Evolutionary conservation across 73 alveolate genomes (phyloP), one percentile per base, ranked within the genome.

Genomic region (Tetrahymena borealis): DNA sequence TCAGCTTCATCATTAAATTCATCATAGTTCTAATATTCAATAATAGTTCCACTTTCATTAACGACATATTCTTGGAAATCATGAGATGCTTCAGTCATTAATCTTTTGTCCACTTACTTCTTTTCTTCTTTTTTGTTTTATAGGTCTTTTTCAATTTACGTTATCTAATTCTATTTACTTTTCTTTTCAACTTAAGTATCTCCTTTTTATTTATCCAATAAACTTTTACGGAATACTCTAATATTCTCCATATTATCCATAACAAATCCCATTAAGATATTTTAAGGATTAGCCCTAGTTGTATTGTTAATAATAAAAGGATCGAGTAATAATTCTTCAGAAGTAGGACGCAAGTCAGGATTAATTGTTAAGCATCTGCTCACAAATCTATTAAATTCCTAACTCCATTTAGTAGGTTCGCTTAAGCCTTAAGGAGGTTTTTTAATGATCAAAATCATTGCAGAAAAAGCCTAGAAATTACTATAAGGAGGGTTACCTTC

Each of bases 401-500:
- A 93, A 16, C 98, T 92, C 99, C 99, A 98, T 94, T 93, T 94
- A 12, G 91, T 94, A 5, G 98, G 99, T 39, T 97, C 97, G 77
- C 99, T 95, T 91, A 98, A 91, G 12, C 98, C 97, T 39, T 95
- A 91, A 37, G 99, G 99, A 31, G 99, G 99, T 38, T 97, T 96
- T 78, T 96, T 95, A 90, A 94, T 95, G 38, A 98, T 98, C 38
- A 94, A 95, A 91, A 97, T 93, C 99, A 98, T 97, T 15, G 98
- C 99, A 90, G 97, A 91, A 78, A 98, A 92, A 35, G 98, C 97
- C 39, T 97, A 95, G 20, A 98, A 96, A 91, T 98, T 97, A 32
- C 99, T 90, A 93, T 97, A 98, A 24, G 99, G 99, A 20, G 99
- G 99, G 43, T 98, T 99, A n/a, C 99, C 99, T 91, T 98, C 99